Percentiles rank a stretch among this genome's conserved stretches.
phyloP scores from a whole-genome alignment of 441 rosid species.

The Eugenia klotzschiana region DNA sequence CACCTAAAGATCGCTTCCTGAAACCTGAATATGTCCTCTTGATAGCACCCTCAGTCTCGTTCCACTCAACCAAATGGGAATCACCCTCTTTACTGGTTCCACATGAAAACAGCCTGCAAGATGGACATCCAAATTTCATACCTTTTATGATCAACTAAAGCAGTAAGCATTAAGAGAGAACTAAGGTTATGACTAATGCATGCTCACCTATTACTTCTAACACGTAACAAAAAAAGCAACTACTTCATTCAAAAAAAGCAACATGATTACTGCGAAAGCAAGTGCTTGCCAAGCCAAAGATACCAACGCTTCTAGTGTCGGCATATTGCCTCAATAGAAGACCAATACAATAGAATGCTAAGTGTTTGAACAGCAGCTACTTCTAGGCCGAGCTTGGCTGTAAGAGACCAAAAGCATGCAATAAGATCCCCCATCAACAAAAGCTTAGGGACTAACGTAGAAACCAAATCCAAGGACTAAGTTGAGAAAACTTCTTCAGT shows the following conservation, averaged over 20 bases:
- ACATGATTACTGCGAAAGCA: neutral
- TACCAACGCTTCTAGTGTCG: neutral
- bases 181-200: neutral
- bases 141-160: neutral
- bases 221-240: neutral
- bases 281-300: neutral
- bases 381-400: neutral
- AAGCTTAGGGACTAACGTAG: neutral
- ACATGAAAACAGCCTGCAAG: conserved; percentile 58
- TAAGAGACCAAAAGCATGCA: neutral
- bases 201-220: neutral
- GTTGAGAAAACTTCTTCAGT: neutral
- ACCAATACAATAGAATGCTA: neutral
- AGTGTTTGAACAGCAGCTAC: neutral
- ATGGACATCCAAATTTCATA: neutral
- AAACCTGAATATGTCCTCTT: conserved; percentile 57
- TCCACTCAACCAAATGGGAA: conserved; percentile 77
- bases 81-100: conserved; percentile 83
- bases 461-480: neutral
- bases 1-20: conserved; percentile 51
- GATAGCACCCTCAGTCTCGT: conserved; percentile 67
- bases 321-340: neutral
- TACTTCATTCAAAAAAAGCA: neutral
- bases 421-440: neutral
- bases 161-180: neutral